phyloP scores from a whole-genome alignment of 768 basidiomycete genomes.

The Kwoniella europaea region DNA sequence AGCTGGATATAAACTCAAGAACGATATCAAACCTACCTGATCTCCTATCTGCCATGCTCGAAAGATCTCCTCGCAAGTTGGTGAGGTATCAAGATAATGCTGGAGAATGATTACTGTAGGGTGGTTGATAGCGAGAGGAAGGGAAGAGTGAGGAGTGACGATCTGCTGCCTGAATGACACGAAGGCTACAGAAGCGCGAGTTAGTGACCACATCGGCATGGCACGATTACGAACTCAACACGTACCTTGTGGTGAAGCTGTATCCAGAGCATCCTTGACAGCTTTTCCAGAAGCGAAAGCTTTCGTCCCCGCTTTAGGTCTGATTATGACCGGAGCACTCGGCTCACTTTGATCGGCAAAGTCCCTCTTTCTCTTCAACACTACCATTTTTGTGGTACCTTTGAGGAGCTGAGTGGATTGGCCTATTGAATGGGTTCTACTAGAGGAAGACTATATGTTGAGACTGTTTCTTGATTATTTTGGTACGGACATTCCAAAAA shows the following conservation, averaged over 20 bases:
- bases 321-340: conserved; percentile 8
- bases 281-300: conserved; percentile 47
- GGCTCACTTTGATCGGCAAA: conserved; percentile 7
- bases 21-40: conserved; percentile 9
- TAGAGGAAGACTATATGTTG: not conserved
- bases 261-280: conserved; percentile 45
- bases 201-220: not conserved
- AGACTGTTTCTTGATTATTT: not conserved
- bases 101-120: conserved; percentile 51
- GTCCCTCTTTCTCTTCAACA: conserved; percentile 48
- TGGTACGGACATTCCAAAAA: conserved; percentile 5
- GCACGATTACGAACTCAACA: not conserved
- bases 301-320: conserved; percentile 39
- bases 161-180: conserved; percentile 54
- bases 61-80: conserved; percentile 53
- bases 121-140: conserved; percentile 51
- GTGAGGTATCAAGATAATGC: conserved; percentile 54
- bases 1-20: not conserved
- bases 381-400: conserved; percentile 19
- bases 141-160: conserved; percentile 40
- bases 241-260: conserved; percentile 48
- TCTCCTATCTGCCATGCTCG: conserved; percentile 47
- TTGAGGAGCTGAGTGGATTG: not conserved
- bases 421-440: not conserved
- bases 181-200: conserved; percentile 33